Percentiles rank a stretch among this genome's conserved stretches.
These are phyloP conservation scores for Gossypium australe DNA, from an alignment of 345 rosid genomes.

Conservation along the genomic window DNA sequence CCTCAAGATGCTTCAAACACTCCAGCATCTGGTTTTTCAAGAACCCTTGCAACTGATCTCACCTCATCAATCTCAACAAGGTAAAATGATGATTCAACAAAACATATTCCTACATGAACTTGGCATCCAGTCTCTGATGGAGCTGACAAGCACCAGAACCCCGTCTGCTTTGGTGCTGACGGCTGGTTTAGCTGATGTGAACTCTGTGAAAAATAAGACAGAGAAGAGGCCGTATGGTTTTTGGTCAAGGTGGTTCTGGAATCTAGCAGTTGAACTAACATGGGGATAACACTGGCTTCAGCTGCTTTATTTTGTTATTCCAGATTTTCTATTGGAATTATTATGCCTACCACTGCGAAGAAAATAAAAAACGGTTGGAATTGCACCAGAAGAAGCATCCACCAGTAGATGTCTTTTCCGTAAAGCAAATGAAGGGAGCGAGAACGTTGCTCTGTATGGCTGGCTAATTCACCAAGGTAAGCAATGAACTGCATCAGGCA, in stretches of 20 bases:
- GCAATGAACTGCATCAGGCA: constrained; percentile 1
- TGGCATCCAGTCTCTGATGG: constrained; percentile 38
- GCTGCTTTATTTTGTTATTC: constrained; percentile 52
- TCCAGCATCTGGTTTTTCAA: constrained; percentile 41
- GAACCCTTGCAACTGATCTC: constrained; percentile 41
- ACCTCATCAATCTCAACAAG: constrained; percentile 56
- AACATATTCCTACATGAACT: constrained; percentile 53
- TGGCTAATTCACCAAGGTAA: neutral
- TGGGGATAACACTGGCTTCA: constrained; percentile 44
- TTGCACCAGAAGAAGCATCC: constrained; percentile 9
- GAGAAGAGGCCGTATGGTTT: constrained; percentile 40
- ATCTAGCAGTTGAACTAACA: constrained; percentile 44
- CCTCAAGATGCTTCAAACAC: constrained; percentile 50
- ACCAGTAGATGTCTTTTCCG: neutral
- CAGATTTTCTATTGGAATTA: constrained; percentile 30
- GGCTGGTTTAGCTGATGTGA: constrained; percentile 31
- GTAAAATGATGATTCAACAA: constrained; percentile 54
- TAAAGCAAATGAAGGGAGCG: neutral
- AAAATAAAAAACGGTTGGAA: constrained; percentile 20
- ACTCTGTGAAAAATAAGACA: constrained; percentile 42
- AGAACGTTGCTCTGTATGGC: neutral
- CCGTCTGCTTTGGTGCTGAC: constrained; percentile 26
- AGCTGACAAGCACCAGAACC: constrained; percentile 44
- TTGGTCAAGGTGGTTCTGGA: constrained; percentile 42
- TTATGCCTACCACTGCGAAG: constrained; percentile 22